Conservation (phyloP, 2,329 filamentous ascomycete species). For the Thelonectria discophora region DNA sequence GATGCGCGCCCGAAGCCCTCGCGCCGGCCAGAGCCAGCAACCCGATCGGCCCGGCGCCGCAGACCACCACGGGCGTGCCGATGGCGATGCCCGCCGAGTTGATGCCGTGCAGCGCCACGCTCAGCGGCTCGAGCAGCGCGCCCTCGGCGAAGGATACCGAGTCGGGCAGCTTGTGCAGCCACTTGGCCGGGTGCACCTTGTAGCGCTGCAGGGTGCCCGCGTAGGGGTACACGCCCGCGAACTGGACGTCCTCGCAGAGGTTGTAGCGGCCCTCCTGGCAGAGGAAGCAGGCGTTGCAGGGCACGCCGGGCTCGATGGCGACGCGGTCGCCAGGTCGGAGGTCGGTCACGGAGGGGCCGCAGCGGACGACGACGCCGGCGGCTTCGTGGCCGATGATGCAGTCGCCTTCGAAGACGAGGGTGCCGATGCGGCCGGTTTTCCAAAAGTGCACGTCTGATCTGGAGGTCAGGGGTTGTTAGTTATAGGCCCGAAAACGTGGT, state of each 20-base stretch:
- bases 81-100: slow-evolving; percentile 61
- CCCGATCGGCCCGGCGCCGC: slow-evolving; percentile 71
- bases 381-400: slow-evolving; percentile 74
- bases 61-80: slow-evolving; percentile 65
- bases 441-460: slow-evolving; percentile 76
- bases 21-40: slow-evolving; percentile 66
- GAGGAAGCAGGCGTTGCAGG: slow-evolving; percentile 68
- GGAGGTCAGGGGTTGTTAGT: not conserved
- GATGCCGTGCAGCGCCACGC: slow-evolving; percentile 70
- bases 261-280: slow-evolving; percentile 70
- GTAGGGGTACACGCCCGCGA: slow-evolving; percentile 69
- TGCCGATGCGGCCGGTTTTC: slow-evolving; percentile 71
- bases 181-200: slow-evolving; percentile 69
- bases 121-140: slow-evolving; percentile 71
- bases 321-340: slow-evolving; percentile 67
- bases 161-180: slow-evolving; percentile 66
- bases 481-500: not conserved
- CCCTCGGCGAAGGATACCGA: slow-evolving; percentile 65
- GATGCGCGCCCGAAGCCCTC: slow-evolving; percentile 69
- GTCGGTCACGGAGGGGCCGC: slow-evolving; percentile 62
- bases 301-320: slow-evolving; percentile 72
- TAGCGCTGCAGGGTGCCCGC: slow-evolving; percentile 68
- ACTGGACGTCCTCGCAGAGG: slow-evolving; percentile 69
- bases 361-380: slow-evolving; percentile 66
- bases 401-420: slow-evolving; percentile 68